Evolutionary conservation across 73 alveolate species (phyloP), one percentile per base, ranked within the genome.

Genomic region (Paramecium sexaurelia): DNA sequence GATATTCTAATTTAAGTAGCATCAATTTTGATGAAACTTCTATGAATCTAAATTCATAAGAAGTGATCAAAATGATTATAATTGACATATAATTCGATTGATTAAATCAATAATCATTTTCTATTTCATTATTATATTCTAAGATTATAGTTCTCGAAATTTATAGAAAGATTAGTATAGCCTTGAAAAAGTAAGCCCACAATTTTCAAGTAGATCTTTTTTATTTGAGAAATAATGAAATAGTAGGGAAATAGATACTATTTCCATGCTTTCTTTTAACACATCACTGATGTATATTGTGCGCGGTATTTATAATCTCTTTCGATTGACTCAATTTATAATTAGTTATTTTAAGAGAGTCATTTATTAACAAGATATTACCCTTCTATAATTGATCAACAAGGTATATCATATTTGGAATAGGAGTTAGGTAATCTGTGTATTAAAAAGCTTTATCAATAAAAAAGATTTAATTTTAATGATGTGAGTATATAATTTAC

Each of bases 261-360:
- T 13, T 66, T 29, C 1, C 2, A 71, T 3, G 4, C 35, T 33
- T 61, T 71, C 56, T 33, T 19, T 35, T 11, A 33, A 33, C 86
- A 33, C 27, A 71, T 71, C 86, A 33, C 37, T 33, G 1, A 71
- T 36, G 32, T 32, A 26, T 4, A 7, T 22, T 35, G 29, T 29
- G 15, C 55, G 35, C 0, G 86, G 29, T 17, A 33, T 71, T 71
- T 71, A 71, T 71, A 13, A 71, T 71, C 15, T 71, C 86, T 36
- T 71, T 71, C 5, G 35, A 57, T 32, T 71, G 57, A 35, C 57
- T 35, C 33, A 71, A 71, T 71, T 71, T 71, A 36, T 71, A 57
- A 2, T 33, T 6, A n/a, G 32, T 71, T 6, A 71, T 36, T 71
- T 71, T 27, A 33, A 71, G 57, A 33, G 86, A 11, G 5, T 26